Conservation (phyloP, 768 basidiomycete genomes). For the Suillus subluteus region DNA sequence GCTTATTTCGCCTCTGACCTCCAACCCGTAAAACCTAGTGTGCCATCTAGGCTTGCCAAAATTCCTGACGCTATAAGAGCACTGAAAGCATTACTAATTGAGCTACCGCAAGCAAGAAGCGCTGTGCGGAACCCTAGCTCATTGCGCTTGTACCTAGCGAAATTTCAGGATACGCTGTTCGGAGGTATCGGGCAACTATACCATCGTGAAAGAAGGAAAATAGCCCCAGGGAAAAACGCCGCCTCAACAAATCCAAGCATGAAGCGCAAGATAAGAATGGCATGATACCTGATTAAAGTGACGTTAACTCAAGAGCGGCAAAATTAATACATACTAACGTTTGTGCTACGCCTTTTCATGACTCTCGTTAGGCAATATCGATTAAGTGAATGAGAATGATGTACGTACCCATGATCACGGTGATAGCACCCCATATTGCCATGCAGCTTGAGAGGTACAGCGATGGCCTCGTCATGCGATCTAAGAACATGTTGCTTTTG, state of each 20-base stretch:
- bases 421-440: slow-evolving; percentile 70
- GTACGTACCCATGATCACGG: slow-evolving; percentile 49
- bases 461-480: slow-evolving; percentile 66
- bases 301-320: slow-evolving; percentile 3
- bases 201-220: slow-evolving; percentile 74
- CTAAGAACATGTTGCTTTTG: slow-evolving; percentile 67
- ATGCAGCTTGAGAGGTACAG: slow-evolving; percentile 66
- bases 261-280: slow-evolving; percentile 69
- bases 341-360: slow-evolving; percentile 40
- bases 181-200: slow-evolving; percentile 2
- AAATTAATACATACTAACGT: slow-evolving; percentile 12
- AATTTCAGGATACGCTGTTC: neutral
- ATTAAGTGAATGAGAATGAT: slow-evolving; percentile 2
- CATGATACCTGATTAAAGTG: slow-evolving; percentile 49
- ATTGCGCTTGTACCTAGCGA: slow-evolving; percentile 53
- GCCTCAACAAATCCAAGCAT: slow-evolving; percentile 73
- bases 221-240: slow-evolving; percentile 69
- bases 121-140: slow-evolving; percentile 73
- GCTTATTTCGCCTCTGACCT: slow-evolving; percentile 43
- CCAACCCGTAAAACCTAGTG: slow-evolving; percentile 71
- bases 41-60: slow-evolving; percentile 68
- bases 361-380: slow-evolving; percentile 7
- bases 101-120: slow-evolving; percentile 66
- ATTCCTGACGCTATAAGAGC: slow-evolving; percentile 79
- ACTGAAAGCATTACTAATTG: slow-evolving; percentile 82